Conservation (phyloP, 805 yeast genomes). For the Ogataea methylovora region DNA sequence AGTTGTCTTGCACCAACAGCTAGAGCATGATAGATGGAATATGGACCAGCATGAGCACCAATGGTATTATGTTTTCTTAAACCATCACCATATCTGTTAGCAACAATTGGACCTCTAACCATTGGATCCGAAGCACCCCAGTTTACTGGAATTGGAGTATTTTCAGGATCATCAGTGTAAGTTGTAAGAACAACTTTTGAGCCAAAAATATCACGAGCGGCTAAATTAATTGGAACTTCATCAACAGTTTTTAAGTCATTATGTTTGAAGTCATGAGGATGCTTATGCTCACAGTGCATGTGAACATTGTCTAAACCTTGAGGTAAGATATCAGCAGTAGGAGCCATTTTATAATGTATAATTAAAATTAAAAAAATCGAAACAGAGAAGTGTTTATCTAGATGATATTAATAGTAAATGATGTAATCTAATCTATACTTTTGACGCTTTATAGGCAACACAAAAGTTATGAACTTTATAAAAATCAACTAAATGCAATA, state of each 20-base stretch:
- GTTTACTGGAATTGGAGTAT: conserved; percentile 39
- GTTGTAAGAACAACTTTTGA: conserved; percentile 40
- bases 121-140: conserved; percentile 48
- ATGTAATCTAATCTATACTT: too few relatives aligned
- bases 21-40: conserved; percentile 56
- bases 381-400: too few relatives aligned
- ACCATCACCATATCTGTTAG: conserved; percentile 42
- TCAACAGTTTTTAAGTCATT: background rate
- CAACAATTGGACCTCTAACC: conserved; percentile 51
- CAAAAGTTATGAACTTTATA: too few relatives aligned
- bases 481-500: too few relatives aligned
- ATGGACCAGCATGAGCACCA: conserved; percentile 61
- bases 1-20: conserved; percentile 57
- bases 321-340: background rate
- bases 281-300: background rate
- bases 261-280: background rate
- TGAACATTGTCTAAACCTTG: too few relatives aligned
- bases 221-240: conserved; percentile 13
- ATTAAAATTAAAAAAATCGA: background rate
- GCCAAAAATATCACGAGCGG: conserved; percentile 19
- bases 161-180: conserved; percentile 40
- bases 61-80: conserved; percentile 49
- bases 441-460: too few relatives aligned
- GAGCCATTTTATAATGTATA: background rate
- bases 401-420: too few relatives aligned